A percentile compares a stretch with the other conserved stretches of the same genome.
Conservation (phyloP, 2,329 filamentous ascomycete genomes). For the Sporothrix globosa region DNA sequence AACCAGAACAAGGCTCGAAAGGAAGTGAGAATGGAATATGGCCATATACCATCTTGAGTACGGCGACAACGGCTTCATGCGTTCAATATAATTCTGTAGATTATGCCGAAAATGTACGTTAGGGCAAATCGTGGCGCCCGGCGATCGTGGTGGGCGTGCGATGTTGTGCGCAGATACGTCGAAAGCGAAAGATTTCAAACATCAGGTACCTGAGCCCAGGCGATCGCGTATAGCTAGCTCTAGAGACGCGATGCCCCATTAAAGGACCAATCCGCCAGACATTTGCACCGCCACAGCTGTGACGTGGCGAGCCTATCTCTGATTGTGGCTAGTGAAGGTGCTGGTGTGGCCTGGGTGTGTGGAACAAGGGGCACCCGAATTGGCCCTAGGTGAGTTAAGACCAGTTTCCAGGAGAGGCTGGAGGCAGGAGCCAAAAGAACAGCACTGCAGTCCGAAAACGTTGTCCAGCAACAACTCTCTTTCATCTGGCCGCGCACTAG, state of each 20-base stretch:
- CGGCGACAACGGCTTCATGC: not conserved
- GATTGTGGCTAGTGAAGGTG: conserved; percentile 27
- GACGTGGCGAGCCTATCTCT: conserved; percentile 11
- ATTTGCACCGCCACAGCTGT: conserved; percentile 30
- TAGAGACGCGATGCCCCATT: conserved; percentile 33
- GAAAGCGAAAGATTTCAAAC: not conserved
- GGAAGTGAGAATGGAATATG: not conserved
- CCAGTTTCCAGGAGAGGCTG: conserved; percentile 28
- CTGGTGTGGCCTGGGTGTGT: not conserved
- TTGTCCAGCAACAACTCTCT: conserved; percentile 18
- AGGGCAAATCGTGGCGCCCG: not conserved
- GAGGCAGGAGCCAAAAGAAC: conserved; percentile 13
- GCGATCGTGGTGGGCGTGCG: not conserved
- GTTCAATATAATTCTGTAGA: not conserved
- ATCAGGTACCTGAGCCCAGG: conserved; percentile 12
- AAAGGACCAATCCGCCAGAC: not conserved
- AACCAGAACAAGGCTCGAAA: not conserved
- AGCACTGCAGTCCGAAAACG: conserved; percentile 5
- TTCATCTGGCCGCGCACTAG: conserved; percentile 16
- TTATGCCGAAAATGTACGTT: not conserved
- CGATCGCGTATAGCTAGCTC: conserved; percentile 23
- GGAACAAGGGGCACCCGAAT: not conserved
- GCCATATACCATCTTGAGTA: conserved; percentile 30
- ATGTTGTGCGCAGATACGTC: not conserved
- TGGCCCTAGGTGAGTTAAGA: conserved; percentile 19